Evolutionary conservation across 345 rosid species (phyloP), one percentile per base, ranked within the genome.

Genomic region (Brassica carinata): DNA sequence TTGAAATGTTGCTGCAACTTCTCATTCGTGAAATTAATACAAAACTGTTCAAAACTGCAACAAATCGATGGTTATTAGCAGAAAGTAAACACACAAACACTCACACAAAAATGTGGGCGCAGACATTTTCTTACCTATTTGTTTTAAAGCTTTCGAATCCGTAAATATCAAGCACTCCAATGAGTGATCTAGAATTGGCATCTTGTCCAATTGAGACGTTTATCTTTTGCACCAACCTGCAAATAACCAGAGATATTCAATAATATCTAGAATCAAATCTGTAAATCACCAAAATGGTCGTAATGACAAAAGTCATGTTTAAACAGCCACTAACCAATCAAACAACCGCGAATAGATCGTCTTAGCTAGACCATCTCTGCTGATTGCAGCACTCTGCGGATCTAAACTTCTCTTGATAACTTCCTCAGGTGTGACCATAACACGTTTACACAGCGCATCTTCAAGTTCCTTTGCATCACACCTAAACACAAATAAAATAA

Each of bases 1-100:
- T 69, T 69, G 15, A 69, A 69, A 48, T 69, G 73, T 48, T 69
- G 73, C 10, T 69, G 73, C 73, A 69, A 30, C 57, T 69, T 69
- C 58, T 69, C 73, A 51, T 69, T 69, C 2, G 73, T 69, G 40
- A 69, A 69, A 51, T 69, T 69, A 15, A 69, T 69, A 30, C 73
- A 69, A 13, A 69, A 69, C 34, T 69, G 73, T 15, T 69, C 73
- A 51, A 69, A 69, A 51, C 73, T 69, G 73, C 26, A 31, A 18
- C 34, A 8, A 62, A 9, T 1, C 2, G 4, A 45, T 45, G 7
- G 1, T 14, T 30, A 64, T 64, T 29, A 64, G 68, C 68, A 59
- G 6, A 59, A 7, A 48, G 5, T 2, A 48, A 9, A 11, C 51
- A 13, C 40, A 9, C 45, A 9, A 7, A 5, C 57, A 14, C 7